Percentiles rank a stretch among this genome's conserved stretches.
Evolutionary conservation across 306 rosid genomes (phyloP).

Genomic region (Glycine soja): DNA sequence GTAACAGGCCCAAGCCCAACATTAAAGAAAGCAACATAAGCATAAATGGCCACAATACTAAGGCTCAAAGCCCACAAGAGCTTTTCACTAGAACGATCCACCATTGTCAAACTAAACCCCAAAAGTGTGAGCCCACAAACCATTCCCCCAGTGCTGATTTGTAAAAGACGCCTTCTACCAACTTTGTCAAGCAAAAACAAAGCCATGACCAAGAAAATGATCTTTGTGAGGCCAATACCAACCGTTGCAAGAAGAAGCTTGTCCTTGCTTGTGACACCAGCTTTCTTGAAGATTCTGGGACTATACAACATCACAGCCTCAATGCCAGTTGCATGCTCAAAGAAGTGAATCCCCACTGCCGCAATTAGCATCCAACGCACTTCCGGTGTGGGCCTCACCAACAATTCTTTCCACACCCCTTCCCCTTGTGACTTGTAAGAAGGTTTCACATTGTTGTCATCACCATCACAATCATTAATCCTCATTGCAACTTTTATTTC

Average conservation of each 20-base stretch:
- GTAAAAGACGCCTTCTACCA: slow-evolving; percentile 68
- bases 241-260: slow-evolving; percentile 74
- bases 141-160: slow-evolving; percentile 67
- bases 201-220: slow-evolving; percentile 55
- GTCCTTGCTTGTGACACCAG: slow-evolving; percentile 65
- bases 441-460: slow-evolving; percentile 32
- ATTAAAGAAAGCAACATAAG: slow-evolving; percentile 66
- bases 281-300: slow-evolving; percentile 80
- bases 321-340: slow-evolving; percentile 81
- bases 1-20: slow-evolving; percentile 83
- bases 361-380: slow-evolving; percentile 76
- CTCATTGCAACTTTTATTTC: slow-evolving; percentile 71
- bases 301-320: slow-evolving; percentile 82
- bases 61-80: slow-evolving; percentile 65
- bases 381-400: slow-evolving; percentile 59
- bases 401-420: slow-evolving; percentile 74
- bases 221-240: slow-evolving; percentile 73
- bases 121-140: slow-evolving; percentile 48
- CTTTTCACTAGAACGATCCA: slow-evolving; percentile 42
- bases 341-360: slow-evolving; percentile 77
- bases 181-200: slow-evolving; percentile 63
- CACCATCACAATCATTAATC: slow-evolving; percentile 37
- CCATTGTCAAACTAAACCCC: slow-evolving; percentile 72
- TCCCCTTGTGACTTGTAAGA: slow-evolving; percentile 32
- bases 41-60: slow-evolving; percentile 62